A percentile compares a stretch with the other conserved stretches of the same genome.
Conservation (phyloP, 192 early-diverging fungal species). For the Backusella australiensis region DNA sequence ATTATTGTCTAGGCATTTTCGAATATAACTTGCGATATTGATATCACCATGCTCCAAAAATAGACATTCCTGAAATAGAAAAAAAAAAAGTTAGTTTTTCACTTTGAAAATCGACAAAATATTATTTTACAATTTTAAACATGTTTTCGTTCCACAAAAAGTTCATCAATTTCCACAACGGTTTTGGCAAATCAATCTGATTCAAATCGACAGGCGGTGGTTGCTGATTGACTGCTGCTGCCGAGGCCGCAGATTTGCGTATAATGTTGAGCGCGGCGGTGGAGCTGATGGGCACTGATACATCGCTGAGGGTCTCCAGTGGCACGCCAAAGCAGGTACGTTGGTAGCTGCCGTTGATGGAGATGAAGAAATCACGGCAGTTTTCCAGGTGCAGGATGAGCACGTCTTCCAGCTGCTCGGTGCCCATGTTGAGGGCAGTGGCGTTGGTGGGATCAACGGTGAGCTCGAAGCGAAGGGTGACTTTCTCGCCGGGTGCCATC, state of each 20-base stretch:
- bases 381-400: conserved; percentile 80
- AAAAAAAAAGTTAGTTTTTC: conserved; percentile 15
- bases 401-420: conserved; percentile 67
- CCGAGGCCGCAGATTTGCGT: background rate
- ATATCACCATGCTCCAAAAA: conserved; percentile 66
- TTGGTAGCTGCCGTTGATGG: conserved; percentile 66
- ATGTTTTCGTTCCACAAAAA: conserved; percentile 66
- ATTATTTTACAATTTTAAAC: conserved; percentile 51
- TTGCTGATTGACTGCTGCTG: background rate
- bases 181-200: conserved; percentile 1
- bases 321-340: conserved; percentile 74
- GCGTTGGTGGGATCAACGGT: conserved; percentile 50
- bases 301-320: conserved; percentile 62
- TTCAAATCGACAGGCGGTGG: background rate
- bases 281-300: conserved; percentile 51
- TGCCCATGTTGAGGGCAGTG: conserved; percentile 52
- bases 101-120: too few relatives aligned
- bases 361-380: conserved; percentile 84
- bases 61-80: conserved; percentile 53
- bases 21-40: conserved; percentile 59
- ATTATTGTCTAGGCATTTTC: conserved; percentile 78
- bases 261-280: background rate
- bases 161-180: conserved; percentile 65
- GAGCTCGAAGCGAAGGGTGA: conserved; percentile 57
- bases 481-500: conserved; percentile 71